Evolutionary conservation across 2,329 filamentous ascomycete genomes (phyloP), one percentile per base, ranked within the genome.

Genomic region (Alternaria sp.): DNA sequence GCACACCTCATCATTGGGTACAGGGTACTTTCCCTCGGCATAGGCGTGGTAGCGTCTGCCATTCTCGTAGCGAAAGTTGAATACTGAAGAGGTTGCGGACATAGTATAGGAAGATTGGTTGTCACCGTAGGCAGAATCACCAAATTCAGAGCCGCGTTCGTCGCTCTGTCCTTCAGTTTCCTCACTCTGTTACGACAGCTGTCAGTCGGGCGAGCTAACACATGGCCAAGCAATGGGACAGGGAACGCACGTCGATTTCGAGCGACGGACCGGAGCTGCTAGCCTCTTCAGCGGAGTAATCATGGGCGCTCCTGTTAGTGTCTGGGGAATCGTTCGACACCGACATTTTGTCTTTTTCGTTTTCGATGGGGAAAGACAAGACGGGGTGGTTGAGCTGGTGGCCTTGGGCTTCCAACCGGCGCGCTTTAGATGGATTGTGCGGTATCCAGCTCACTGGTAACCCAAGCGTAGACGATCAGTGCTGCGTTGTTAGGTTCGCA

Each of bases 1-100:
- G 28, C 56, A 33, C 56, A 74, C 72, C 64, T 75, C 70, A 39
- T 75, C 73, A 29, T 75, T 74, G 3, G 73, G 73, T 4, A 75
- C 54, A 1, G 66, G 68, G 40, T 75, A 75, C 49, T 72, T 68
- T 21, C 70, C 72, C 50, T 73, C 72, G 9, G 68, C 57, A 54
- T 72, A 75, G 10, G 66, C 68, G 41, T 75, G 72, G 45, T 75
- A 75, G n/a, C 71, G 62, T 17, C 72, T 62, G 26, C 71, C 72
- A 21, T 73, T 71, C 53, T 75, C 71, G 44, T 70, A 73, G 21
- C 64, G 63, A 45, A 70, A 75, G 44, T 71, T 65, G 62, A 70
- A 75, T 0, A 73, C 70, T 1, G 70, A 72, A 7, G 65, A 67
- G 4, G 68, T 74, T 17, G 69, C 70, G 4, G 72, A 75, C 66